Percentiles rank a stretch among this genome's conserved stretches.
Conservation (phyloP, 2,329 filamentous ascomycete species). For the Aspergillus niger region DNA sequence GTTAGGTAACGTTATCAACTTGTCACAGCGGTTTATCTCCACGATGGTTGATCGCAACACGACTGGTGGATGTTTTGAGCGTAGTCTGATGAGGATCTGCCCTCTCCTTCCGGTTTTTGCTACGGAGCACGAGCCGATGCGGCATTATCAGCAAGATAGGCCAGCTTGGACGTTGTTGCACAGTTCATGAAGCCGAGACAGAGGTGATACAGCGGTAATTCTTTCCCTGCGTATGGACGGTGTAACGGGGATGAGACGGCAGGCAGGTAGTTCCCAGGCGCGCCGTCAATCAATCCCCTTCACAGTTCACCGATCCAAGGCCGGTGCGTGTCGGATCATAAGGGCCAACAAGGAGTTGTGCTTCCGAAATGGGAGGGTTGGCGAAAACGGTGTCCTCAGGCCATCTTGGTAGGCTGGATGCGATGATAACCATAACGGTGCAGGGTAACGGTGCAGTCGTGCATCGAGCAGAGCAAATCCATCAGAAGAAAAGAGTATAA, state of each 20-base stretch:
- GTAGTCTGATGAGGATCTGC: conserved; percentile 11
- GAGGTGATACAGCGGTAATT: neutral
- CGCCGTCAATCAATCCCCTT: neutral
- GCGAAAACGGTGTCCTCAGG: neutral
- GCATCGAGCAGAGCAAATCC: neutral
- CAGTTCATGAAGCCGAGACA: neutral
- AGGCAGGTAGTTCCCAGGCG: neutral
- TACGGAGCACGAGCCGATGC: conserved; percentile 9
- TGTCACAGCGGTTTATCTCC: conserved; percentile 10
- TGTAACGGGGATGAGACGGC: neutral
- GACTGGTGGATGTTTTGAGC: neutral
- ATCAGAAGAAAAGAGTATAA: neutral
- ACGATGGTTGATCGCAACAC: neutral
- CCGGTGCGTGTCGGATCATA: neutral
- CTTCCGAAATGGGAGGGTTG: neutral
- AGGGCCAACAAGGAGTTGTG: neutral
- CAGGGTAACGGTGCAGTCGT: neutral
- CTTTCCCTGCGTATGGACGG: neutral
- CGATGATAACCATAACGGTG: neutral
- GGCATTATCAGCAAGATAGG: neutral
- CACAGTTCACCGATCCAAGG: neutral
- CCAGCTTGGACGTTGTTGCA: neutral
- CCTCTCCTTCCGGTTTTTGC: conserved; percentile 1
- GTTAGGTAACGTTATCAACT: neutral
- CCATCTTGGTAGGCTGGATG: neutral